A percentile compares a stretch with the other conserved stretches of the same genome.
Evolutionary conservation across 306 rosid species (phyloP).

Genomic region (Gleditsia sinensis): DNA sequence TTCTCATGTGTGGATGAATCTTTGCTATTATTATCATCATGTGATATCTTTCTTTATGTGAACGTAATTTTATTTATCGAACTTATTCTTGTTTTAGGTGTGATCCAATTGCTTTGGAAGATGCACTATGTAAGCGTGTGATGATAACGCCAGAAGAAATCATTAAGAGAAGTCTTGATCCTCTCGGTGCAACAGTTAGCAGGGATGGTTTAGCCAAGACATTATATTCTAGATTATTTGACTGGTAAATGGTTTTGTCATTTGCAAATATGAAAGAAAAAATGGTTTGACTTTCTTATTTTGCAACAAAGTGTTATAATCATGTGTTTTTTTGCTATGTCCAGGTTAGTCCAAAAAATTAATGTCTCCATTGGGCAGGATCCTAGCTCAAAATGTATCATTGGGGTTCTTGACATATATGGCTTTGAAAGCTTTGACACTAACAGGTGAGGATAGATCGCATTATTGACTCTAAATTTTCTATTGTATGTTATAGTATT

Average conservation of each 20-base stretch:
- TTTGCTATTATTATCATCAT: slow-evolving; percentile 39
- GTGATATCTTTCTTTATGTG: slow-evolving; percentile 20
- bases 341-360: slow-evolving; percentile 89
- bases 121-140: slow-evolving; percentile 78
- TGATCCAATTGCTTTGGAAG: slow-evolving; percentile 63
- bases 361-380: slow-evolving; percentile 93
- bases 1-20: slow-evolving; percentile 68
- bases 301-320: no score
- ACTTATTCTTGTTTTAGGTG: slow-evolving; percentile 62
- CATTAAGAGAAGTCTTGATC: slow-evolving; percentile 82
- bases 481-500: slow-evolving; percentile 27
- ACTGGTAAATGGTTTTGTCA: slow-evolving; percentile 58
- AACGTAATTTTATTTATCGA: slow-evolving; percentile 18
- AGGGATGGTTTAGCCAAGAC: slow-evolving; percentile 95
- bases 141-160: slow-evolving; percentile 93
- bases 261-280: not conserved
- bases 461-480: slow-evolving; percentile 8
- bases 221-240: slow-evolving; percentile 81
- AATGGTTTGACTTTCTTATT: slow-evolving; percentile 9
- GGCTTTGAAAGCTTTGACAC: slow-evolving; percentile 88
- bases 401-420: slow-evolving; percentile 93
- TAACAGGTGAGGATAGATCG: slow-evolving; percentile 62
- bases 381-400: slow-evolving; percentile 64
- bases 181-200: slow-evolving; percentile 72
- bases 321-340: slow-evolving; percentile 34